Conservation (phyloP, 2,329 filamentous ascomycete species). For the Arachnopeziza araneosa region DNA sequence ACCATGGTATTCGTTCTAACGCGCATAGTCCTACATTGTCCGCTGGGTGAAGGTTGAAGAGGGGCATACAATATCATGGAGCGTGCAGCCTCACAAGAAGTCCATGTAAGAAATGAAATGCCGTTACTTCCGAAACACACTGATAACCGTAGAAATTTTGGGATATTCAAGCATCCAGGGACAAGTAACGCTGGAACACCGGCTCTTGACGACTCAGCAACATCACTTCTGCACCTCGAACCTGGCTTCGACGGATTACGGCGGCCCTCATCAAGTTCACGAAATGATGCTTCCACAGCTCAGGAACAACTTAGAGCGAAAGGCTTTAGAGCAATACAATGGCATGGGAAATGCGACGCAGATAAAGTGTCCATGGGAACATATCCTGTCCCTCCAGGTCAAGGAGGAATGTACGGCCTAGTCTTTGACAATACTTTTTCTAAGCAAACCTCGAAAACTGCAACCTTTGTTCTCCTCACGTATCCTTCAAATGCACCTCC, state of each 20-base stretch:
- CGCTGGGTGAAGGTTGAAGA: slow-evolving; percentile 93
- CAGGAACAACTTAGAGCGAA: slow-evolving; percentile 60
- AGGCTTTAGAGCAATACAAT: slow-evolving; percentile 67
- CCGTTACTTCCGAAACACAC: neutral
- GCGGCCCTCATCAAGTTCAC: slow-evolving; percentile 36
- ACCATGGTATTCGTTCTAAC: slow-evolving; percentile 17
- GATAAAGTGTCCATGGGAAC: slow-evolving; percentile 92
- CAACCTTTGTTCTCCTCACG: slow-evolving; percentile 89
- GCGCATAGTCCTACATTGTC: slow-evolving; percentile 82
- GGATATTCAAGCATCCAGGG: slow-evolving; percentile 94
- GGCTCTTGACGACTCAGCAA: slow-evolving; percentile 19
- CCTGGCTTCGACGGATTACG: slow-evolving; percentile 21
- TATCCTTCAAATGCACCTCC: slow-evolving; percentile 81
- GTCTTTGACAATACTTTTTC: slow-evolving; percentile 99
- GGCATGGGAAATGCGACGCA: slow-evolving; percentile 93
- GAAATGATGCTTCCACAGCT: slow-evolving; percentile 54
- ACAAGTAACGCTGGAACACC: slow-evolving; percentile 31
- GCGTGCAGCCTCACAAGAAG: slow-evolving; percentile 95
- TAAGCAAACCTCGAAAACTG: slow-evolving; percentile 89
- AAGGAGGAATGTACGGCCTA: slow-evolving; percentile 90
- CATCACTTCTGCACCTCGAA: slow-evolving; percentile 20
- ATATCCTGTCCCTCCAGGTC: slow-evolving; percentile 67
- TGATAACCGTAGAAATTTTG: slow-evolving; percentile 66
- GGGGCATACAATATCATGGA: slow-evolving; percentile 94
- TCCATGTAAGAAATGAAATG: slow-evolving; percentile 58